phyloP scores from a whole-genome alignment of 768 basidiomycete species.

The Mycena rosella region DNA sequence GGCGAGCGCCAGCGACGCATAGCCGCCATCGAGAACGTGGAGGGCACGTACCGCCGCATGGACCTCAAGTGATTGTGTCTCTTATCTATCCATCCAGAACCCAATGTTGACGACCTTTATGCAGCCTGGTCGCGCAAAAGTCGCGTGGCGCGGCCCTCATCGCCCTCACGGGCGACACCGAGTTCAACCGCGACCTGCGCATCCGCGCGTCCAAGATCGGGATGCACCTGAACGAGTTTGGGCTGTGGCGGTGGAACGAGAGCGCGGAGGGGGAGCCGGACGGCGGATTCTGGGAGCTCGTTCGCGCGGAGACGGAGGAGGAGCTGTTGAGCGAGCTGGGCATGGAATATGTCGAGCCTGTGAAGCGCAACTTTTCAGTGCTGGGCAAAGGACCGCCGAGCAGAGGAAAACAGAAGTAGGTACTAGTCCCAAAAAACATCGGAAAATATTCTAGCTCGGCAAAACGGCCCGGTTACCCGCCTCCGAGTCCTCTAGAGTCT shows the following conservation, averaged over 20 bases:
- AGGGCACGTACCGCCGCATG: constrained; percentile 56
- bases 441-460: neutral
- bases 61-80: constrained; percentile 51
- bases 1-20: constrained; percentile 42
- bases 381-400: neutral
- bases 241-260: constrained; percentile 71
- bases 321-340: constrained; percentile 59
- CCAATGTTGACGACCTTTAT: constrained; percentile 19
- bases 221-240: constrained; percentile 69
- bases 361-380: constrained; percentile 52
- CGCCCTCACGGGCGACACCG: constrained; percentile 66
- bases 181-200: constrained; percentile 59
- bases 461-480: too few species aligned
- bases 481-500: too few species aligned
- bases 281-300: constrained; percentile 61
- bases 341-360: constrained; percentile 56
- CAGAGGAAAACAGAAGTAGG: neutral
- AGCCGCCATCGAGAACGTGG: constrained; percentile 40
- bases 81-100: neutral
- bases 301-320: constrained; percentile 59
- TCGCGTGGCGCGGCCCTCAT: constrained; percentile 67
- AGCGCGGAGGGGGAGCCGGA: constrained; percentile 17
- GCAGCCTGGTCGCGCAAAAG: constrained; percentile 60
- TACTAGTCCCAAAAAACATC: neutral
- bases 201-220: constrained; percentile 58